Evolutionary conservation across 306 rosid genomes (phyloP).

Genomic region (Dryas octopetala): DNA sequence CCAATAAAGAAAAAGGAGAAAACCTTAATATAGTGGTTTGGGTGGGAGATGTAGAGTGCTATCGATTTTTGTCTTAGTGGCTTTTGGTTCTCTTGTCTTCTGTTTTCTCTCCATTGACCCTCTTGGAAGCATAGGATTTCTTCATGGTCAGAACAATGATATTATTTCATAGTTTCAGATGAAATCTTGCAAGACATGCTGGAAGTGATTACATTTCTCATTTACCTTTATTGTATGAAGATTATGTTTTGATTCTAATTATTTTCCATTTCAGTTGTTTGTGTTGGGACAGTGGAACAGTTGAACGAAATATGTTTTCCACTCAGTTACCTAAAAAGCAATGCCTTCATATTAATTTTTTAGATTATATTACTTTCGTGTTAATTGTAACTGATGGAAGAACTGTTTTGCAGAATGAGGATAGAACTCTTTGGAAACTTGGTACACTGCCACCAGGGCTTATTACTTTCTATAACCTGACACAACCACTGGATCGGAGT

Average conservation of each 20-base stretch:
- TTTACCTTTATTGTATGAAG: background rate
- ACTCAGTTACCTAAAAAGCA: background rate
- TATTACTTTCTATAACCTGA: constrained; percentile 86
- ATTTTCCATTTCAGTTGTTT: background rate
- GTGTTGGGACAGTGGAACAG: background rate
- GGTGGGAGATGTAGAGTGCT: too few relatives aligned
- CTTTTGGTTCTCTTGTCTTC: background rate
- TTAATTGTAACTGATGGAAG: constrained; percentile 32
- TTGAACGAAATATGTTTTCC: background rate
- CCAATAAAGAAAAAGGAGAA: background rate
- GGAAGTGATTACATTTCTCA: background rate
- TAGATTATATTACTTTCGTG: background rate
- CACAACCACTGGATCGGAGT: constrained; percentile 71
- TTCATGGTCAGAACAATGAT: background rate
- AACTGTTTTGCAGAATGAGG: constrained; percentile 71
- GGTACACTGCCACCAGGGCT: constrained; percentile 93
- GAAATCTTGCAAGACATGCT: background rate
- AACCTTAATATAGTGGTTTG: too few relatives aligned
- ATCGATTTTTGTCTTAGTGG: background rate
- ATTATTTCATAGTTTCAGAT: background rate
- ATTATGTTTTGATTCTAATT: background rate
- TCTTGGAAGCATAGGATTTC: background rate
- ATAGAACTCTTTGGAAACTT: constrained; percentile 96
- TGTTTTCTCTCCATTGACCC: background rate
- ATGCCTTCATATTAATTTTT: background rate